Base-by-base conservation (phyloP, 345 rosid species). In the Diplotaxis tenuifolia region DNA sequence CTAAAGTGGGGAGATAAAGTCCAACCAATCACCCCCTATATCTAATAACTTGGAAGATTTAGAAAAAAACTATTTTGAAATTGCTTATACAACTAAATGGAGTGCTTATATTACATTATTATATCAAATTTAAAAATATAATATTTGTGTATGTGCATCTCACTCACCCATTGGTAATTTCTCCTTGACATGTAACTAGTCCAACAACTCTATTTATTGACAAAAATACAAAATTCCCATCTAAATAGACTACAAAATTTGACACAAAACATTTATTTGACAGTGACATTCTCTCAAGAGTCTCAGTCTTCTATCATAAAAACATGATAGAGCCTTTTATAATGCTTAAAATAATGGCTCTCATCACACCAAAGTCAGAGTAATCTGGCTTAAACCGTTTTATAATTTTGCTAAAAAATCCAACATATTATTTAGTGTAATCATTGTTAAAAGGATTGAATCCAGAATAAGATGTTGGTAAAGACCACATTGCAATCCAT, bases 141-240 rank as follows among this genome's bases (percentile, higher is more conserved):
- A 42, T 62, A 36, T 72, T 15, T 40, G 58, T 45, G 56, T 45
- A 31, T 57, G 12, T 45, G 66, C 50, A 57, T 22, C 52, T 19
- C 40, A 74, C 15, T 58, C 45, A 38, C 28, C 4, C 28, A 25
- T n/a, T 45, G 42, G 67, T 8, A 32, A 5, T 67, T 40, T 67
- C 53, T 18, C 15, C 14, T 5, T 7, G 61, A 67, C 78, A 74
- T 73, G 66, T 47, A 45, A 67, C 68, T 62, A 67, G 67, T 40
- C 34, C 73, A 34, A 8, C 68, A 67, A 49, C 14, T 49, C 49
- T 25, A 62, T 68, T 75, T 18, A 52, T 68, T 75, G 20, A 32
- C 21, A n/a, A 34, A 27, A 36, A n/a, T 40, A 32, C 58, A 68
- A 52, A 36, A 34, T 52, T 50, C 62, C 23, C 53, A 32, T 53